Conservation (phyloP, 352 stramenopile genomes). For the Phytopythium cucurbitacearum region DNA sequence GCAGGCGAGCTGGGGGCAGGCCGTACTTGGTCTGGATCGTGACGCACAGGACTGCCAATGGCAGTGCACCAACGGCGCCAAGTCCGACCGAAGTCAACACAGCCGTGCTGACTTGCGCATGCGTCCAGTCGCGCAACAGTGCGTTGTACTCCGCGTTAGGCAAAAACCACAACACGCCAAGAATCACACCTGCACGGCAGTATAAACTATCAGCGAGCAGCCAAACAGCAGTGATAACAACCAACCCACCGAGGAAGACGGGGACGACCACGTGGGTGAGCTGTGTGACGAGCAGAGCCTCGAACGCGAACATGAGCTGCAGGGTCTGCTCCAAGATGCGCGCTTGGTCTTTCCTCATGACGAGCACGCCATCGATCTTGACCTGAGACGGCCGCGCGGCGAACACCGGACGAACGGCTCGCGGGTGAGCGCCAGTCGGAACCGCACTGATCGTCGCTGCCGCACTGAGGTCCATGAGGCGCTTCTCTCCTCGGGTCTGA, state of each 20-base stretch:
- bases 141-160: conserved; percentile 24
- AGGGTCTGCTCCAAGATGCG: conserved; percentile 23
- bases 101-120: conserved; percentile 3
- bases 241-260: conserved; percentile 17
- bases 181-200: conserved; percentile 11
- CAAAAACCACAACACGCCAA: conserved; percentile 17
- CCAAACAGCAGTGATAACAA: conserved; percentile 13
- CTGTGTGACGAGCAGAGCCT: conserved; percentile 27
- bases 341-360: conserved; percentile 23
- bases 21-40: conserved; percentile 23
- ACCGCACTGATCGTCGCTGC: background rate
- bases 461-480: conserved; percentile 15
- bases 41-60: conserved; percentile 11
- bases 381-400: conserved; percentile 10
- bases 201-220: conserved; percentile 6
- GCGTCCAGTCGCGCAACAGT: conserved; percentile 8
- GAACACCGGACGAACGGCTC: background rate
- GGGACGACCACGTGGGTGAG: conserved; percentile 34
- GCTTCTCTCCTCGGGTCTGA: conserved; percentile 15
- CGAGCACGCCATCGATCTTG: conserved; percentile 20
- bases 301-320: conserved; percentile 29
- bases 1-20: conserved; percentile 14
- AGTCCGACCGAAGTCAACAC: conserved; percentile 8
- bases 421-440: background rate
- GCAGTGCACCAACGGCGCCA: conserved; percentile 9